A percentile compares a stretch with the other conserved stretches of the same genome.
These are phyloP conservation scores for Hypseocharis bilobata DNA, from an alignment of 441 rosid genomes.

Conservation along the genomic window DNA sequence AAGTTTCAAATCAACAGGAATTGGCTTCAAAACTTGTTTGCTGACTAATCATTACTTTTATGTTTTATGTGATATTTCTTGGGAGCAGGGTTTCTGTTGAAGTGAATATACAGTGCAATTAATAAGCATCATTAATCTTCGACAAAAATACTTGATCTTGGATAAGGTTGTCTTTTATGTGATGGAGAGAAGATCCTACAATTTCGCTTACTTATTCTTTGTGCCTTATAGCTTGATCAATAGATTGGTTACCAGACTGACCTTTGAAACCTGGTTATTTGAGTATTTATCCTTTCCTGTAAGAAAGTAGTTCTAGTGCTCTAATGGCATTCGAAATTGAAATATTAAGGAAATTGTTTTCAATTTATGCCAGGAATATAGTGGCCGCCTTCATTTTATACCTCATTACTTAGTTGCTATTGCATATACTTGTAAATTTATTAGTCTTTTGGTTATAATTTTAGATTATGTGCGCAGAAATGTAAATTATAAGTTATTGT, in stretches of 20 bases:
- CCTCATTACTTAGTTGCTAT: no score
- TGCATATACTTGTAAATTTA: neutral
- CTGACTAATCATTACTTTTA: no score
- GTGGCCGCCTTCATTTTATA: neutral
- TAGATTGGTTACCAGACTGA: neutral
- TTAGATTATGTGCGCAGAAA: neutral
- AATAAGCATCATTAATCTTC: neutral
- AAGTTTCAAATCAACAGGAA: no score
- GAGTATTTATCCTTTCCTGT: no score
- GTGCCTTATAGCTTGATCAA: neutral
- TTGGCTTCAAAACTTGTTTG: no score
- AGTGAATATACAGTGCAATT: no score
- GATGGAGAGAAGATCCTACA: neutral
- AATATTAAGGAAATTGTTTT: neutral
- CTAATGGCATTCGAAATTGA: neutral
- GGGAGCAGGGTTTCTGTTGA: no score
- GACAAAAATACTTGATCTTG: neutral
- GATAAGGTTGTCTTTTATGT: neutral
- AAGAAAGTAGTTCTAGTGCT: neutral
- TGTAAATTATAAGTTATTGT: neutral
- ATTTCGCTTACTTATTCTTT: neutral
- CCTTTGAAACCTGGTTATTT: no score
- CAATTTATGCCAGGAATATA: neutral
- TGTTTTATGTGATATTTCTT: no score
- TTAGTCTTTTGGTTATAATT: neutral